Conservation (phyloP, 1,284 basidiomycete genomes). For the Mrakiaceae sp. region DNA sequence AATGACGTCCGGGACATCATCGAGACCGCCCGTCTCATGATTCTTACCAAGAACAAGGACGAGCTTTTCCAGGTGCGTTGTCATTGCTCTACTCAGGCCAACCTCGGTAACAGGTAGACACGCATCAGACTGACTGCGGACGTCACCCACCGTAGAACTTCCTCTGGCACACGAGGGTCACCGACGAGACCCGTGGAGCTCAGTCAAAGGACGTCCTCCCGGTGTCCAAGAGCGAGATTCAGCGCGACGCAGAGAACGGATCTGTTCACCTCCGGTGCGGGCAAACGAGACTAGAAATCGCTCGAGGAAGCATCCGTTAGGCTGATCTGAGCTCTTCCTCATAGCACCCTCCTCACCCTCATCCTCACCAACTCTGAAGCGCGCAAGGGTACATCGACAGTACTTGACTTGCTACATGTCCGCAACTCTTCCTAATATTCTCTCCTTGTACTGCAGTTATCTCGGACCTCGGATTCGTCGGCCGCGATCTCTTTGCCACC, state of each 20-base stretch:
- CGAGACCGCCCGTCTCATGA: constrained; percentile 54
- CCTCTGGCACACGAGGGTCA: constrained; percentile 14
- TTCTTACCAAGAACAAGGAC: constrained; percentile 72
- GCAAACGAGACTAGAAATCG: too few species aligned
- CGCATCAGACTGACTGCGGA: too few species aligned
- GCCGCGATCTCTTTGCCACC: constrained; percentile 73
- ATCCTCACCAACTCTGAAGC: constrained; percentile 84
- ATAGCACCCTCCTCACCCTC: constrained; percentile 56
- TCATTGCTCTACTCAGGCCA: too few species aligned
- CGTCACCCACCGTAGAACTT: constrained; percentile 2
- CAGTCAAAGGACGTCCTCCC: constrained; percentile 17
- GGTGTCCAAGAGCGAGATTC: constrained; percentile 49
- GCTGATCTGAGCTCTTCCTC: too few species aligned
- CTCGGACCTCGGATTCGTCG: constrained; percentile 67
- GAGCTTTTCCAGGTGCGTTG: constrained; percentile 58
- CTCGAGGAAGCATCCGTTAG: too few species aligned
- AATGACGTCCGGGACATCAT: constrained; percentile 62
- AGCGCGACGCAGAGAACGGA: constrained; percentile 44
- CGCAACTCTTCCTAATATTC: too few species aligned
- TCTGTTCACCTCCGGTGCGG: constrained; percentile 51
- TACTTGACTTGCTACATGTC: constrained; percentile 10
- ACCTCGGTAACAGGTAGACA: too few species aligned
- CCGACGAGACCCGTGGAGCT: constrained; percentile 8
- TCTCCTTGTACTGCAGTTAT: constrained; percentile 25
- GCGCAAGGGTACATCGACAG: constrained; percentile 51